Evolutionary conservation across 768 basidiomycete species (phyloP), one percentile per base, ranked within the genome.

Genomic region (Crassisporium funariophilum): DNA sequence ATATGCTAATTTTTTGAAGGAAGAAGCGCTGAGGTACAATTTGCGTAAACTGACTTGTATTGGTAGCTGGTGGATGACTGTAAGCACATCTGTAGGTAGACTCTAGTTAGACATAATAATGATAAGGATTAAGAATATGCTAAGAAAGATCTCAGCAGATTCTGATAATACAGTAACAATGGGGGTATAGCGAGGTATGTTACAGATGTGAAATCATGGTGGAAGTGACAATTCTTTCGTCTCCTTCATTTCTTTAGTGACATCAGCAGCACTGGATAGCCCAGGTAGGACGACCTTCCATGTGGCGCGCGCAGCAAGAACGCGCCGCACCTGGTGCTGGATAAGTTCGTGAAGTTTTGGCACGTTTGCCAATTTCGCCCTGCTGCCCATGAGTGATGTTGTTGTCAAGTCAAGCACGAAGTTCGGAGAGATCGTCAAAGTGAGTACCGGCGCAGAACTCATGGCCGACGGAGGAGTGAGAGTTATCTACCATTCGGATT

Each of bases 271-370:
- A 44, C 59, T 73, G 29, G 74, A 65, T 29, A 91, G 64, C 21
- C 85, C 86, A 25, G 89, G 89, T 4, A 91, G 69, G 2, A 73
- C 72, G 22, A 92, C 62, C 51, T 78, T 83, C 83, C 86, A 88
- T 9, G 79, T 80, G 19, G 79, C 82, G 47, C 75, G 69, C 19
- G 77, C 60, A 38, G 80, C 77, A 41, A 88, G 71, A 15, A 82
- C 73, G 37, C 79, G 78, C 31, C 89, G 77, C 0, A 97, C 79
- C 65, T 95, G 89, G 54, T 86, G 81, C 53, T 90, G 80, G 41
- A 99, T 91, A 41, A 99, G 76, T 63, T 99, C 95, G 56, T 98
- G 95, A 12, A 98, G 74, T 66, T 99, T 99, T 19, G 97, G 95
- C 1, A 99, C 90, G 60, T 99, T 94, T 49, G 92, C 93, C 1